phyloP scores from a whole-genome alignment of 1,284 basidiomycete genomes.

The Tilletiaria anomala region DNA sequence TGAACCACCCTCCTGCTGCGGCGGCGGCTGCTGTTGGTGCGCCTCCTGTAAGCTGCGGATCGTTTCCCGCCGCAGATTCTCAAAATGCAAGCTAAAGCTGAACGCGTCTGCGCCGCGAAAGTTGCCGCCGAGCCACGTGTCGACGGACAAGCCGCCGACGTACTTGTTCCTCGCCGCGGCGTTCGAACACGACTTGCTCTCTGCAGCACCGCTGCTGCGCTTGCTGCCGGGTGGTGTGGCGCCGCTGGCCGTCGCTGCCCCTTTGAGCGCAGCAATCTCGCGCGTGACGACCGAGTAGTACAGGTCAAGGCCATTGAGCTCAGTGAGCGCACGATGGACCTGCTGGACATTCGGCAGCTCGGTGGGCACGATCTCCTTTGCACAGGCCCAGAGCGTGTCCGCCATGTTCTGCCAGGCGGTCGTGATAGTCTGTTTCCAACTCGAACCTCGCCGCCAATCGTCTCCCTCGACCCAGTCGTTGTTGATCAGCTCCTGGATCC shows the following conservation, averaged over 20 bases:
- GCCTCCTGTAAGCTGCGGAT: no score
- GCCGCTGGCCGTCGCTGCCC: neutral
- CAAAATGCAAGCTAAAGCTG: neutral
- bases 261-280: slow-evolving; percentile 4
- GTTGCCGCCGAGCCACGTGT: no score
- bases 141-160: no score
- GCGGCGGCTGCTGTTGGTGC: no score
- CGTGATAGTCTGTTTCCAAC: slow-evolving; percentile 2
- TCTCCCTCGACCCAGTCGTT: neutral
- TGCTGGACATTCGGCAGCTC: slow-evolving; percentile 4
- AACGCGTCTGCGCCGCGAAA: no score
- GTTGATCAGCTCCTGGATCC: slow-evolving; percentile 1
- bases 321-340: slow-evolving; percentile 1
- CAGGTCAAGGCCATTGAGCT: slow-evolving; percentile 9
- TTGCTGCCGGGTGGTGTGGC: neutral
- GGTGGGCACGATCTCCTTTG: slow-evolving; percentile 7
- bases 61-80: neutral
- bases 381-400: slow-evolving; percentile 7
- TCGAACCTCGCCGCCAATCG: neutral
- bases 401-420: slow-evolving; percentile 8
- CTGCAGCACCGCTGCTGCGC: neutral
- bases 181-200: neutral
- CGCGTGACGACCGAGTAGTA: slow-evolving; percentile 11
- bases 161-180: neutral
- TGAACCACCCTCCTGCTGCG: no score